Evolutionary conservation across 2,329 filamentous ascomycete species (phyloP), one percentile per base, ranked within the genome.

Genomic region (Juglanconis sp.): DNA sequence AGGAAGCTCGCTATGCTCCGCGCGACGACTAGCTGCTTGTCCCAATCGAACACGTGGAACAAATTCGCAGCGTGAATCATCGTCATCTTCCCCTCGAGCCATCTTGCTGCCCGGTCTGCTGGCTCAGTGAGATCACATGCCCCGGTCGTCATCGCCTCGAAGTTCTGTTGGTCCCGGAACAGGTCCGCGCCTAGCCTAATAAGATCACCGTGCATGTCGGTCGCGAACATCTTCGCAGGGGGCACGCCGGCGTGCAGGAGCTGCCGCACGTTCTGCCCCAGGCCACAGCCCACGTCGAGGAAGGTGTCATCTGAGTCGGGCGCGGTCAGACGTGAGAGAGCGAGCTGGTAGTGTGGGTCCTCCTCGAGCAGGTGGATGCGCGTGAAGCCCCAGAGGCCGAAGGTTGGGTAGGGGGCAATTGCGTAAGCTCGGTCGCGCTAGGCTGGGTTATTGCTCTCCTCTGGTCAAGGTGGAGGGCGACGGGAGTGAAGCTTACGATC

Each of bases 251-350:
- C 74, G 51, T 58, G 51, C 10, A 74, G 70, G 11, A 79, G 68
- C 62, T 77, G 75, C 24, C 78, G 74, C 47, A 80, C 69, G 48
- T 76, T 75, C 50, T 80, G 76, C 10, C 76, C 77, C 57, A 79
- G 73, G 63, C 76, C 78, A 67, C 76, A 79, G 11, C 74, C 76
- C 56, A 75, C 70, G 55, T 80, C 77, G 15, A 79, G 68, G 13
- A 73, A 54, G 2, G 53, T 66, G 2, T 64, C 69, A 5, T 70
- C 69, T 15, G 55, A 40, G 10, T 68, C 63, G 5, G 53, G 38
- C n/a, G 53, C 53, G 13, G n/a, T 35, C 11, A 72, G 63, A 17
- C 66, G 70, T 9, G 65, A 59, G 5, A 76, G 50, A 9, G 73
- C 58, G 1, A 58, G 63, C 4, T 65, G 59, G 64, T 76, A 76